Evolutionary conservation across 352 stramenopile genomes (phyloP).

Genomic region (Globisporangium recalcitrans): DNA sequence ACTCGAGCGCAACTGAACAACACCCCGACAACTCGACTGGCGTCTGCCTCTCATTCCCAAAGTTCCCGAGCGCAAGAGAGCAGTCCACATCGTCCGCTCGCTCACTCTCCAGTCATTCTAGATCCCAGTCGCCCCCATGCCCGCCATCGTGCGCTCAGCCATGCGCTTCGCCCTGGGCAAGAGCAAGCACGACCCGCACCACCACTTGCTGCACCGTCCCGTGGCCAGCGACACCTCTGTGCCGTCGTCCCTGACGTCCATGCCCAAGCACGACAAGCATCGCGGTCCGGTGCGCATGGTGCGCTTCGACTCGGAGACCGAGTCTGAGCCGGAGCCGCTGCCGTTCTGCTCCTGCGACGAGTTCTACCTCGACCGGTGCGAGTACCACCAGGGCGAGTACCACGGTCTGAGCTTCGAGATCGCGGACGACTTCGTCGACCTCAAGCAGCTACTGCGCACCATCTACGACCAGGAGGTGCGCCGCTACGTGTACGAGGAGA

Average conservation of each 20-base stretch:
- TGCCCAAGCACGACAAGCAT: not conserved
- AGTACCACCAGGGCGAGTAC: slow-evolving; percentile 44
- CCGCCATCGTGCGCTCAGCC: slow-evolving; percentile 10
- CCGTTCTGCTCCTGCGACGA: slow-evolving; percentile 44
- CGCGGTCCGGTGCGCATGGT: not conserved
- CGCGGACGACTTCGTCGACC: slow-evolving; percentile 40
- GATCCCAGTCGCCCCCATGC: too few relatives aligned
- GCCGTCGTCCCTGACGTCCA: not conserved
- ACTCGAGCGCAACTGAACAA: too few relatives aligned
- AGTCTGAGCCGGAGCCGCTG: slow-evolving; percentile 45
- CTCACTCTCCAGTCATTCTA: too few relatives aligned
- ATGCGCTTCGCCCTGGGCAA: slow-evolving; percentile 18
- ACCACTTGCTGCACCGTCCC: slow-evolving; percentile 4
- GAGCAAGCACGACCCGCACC: slow-evolving; percentile 7
- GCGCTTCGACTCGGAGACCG: slow-evolving; percentile 35
- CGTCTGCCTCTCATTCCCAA: not conserved
- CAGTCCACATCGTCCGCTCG: too few relatives aligned
- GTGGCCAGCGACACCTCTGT: slow-evolving; percentile 4
- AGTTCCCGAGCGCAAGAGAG: not conserved
- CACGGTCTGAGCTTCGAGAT: slow-evolving; percentile 50
- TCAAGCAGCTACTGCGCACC: slow-evolving; percentile 40
- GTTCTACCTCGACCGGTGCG: slow-evolving; percentile 39
- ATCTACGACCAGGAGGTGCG: slow-evolving; percentile 46
- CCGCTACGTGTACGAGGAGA: slow-evolving; percentile 47
- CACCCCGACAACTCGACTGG: not conserved